Conservation (phyloP, 1,284 basidiomycete species). For the Kalmanozyma brasiliensis region DNA sequence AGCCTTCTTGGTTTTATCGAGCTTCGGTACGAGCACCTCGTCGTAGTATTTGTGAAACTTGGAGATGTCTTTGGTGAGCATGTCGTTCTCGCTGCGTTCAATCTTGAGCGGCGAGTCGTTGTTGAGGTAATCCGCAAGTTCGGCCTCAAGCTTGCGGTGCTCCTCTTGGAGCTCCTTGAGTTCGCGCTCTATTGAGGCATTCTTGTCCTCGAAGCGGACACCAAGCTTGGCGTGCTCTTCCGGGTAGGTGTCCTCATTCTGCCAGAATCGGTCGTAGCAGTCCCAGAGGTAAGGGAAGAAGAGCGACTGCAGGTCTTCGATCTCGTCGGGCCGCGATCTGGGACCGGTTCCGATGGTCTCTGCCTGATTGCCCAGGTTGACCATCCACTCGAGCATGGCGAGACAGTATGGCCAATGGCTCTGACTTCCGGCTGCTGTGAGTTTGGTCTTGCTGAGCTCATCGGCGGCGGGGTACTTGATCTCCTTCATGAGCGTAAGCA, state of each 20-base stretch:
- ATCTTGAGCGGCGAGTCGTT: constrained; percentile 57
- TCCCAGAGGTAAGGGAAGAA: constrained; percentile 66
- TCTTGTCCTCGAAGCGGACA: constrained; percentile 53
- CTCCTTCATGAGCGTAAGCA: constrained; percentile 61
- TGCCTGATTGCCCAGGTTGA: constrained; percentile 51
- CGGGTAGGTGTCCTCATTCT: constrained; percentile 65
- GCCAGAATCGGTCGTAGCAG: constrained; percentile 67
- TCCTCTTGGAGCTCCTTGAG: constrained; percentile 53
- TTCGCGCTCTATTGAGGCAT: constrained; percentile 50
- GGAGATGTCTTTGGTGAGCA: constrained; percentile 58
- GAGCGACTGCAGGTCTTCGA: constrained; percentile 59
- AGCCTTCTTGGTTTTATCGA: constrained; percentile 61
- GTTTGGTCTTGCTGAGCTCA: constrained; percentile 66
- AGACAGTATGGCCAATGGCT: constrained; percentile 66
- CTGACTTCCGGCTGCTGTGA: constrained; percentile 63
- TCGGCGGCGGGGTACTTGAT: constrained; percentile 64
- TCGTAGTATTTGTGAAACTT: constrained; percentile 65
- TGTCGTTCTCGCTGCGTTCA: constrained; percentile 55
- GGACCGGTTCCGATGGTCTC: constrained; percentile 55
- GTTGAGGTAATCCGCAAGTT: constrained; percentile 46
- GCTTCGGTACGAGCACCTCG: constrained; percentile 58
- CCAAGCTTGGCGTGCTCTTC: constrained; percentile 62
- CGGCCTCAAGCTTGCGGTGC: constrained; percentile 40
- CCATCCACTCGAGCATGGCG: constrained; percentile 67
- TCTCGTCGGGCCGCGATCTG: constrained; percentile 51